These are phyloP conservation scores for Triticum timopheevii DNA, from an alignment of 176 grass and related monocot genomes.

Conservation along the genomic window DNA sequence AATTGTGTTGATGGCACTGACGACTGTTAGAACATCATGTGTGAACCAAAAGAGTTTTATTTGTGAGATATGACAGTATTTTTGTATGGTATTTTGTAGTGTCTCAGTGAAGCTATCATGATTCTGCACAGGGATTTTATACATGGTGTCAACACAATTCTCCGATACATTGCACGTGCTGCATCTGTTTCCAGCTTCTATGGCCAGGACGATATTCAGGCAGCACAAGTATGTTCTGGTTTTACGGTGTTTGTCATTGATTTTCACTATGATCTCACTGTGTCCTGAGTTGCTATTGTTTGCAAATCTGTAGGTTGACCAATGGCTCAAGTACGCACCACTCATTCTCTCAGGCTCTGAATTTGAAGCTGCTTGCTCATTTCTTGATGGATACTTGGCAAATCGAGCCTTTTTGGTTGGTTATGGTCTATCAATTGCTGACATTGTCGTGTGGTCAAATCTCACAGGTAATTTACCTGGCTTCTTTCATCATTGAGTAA, in stretches of 20 bases:
- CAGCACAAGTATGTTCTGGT: conserved; percentile 48
- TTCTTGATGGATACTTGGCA: too few relatives aligned
- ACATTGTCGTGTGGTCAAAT: conserved; percentile 66
- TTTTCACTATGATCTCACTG: too few relatives aligned
- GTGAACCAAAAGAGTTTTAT: too few relatives aligned
- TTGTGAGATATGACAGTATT: neutral
- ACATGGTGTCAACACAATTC: conserved; percentile 57
- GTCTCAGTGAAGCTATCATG: neutral
- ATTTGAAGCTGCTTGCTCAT: too few relatives aligned
- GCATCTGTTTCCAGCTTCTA: conserved; percentile 51
- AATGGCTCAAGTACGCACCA: too few relatives aligned
- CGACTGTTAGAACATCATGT: too few relatives aligned
- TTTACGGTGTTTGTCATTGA: too few relatives aligned
- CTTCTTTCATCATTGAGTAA: neutral
- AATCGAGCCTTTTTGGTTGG: too few relatives aligned
- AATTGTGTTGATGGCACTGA: too few relatives aligned
- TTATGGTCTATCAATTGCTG: conserved; percentile 47
- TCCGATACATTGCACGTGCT: conserved; percentile 48
- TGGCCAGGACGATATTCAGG: conserved; percentile 47
- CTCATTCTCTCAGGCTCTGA: too few relatives aligned
- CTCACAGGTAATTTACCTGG: conserved; percentile 47
- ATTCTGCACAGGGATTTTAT: conserved; percentile 41
- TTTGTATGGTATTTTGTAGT: neutral
- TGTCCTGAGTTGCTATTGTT: too few relatives aligned
- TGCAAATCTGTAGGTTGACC: too few relatives aligned